These are phyloP conservation scores for Pseudotsuga menziesii DNA, from an alignment of 75 land plant genomes.

Conservation along the genomic window DNA sequence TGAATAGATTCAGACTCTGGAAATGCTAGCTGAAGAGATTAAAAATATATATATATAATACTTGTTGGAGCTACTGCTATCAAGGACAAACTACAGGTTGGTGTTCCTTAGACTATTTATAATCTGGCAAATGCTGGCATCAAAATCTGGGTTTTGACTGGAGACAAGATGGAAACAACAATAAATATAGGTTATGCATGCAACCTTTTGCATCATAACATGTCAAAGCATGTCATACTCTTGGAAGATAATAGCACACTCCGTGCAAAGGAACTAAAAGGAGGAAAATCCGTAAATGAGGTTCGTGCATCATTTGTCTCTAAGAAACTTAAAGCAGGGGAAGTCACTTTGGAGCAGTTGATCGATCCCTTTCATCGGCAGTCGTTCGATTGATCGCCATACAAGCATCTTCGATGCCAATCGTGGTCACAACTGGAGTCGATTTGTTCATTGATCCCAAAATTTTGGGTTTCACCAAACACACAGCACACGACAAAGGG, in stretches of 20 bases:
- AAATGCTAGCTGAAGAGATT: constrained; percentile 25
- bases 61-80: constrained; percentile 48
- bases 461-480: no score
- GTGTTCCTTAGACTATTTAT: constrained; percentile 23
- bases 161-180: constrained; percentile 35
- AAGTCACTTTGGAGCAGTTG: no score
- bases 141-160: constrained; percentile 35
- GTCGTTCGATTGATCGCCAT: no score
- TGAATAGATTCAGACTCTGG: not conserved
- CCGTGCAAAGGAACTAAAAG: not conserved
- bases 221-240: constrained; percentile 15
- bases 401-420: no score
- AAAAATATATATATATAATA: constrained; percentile 26
- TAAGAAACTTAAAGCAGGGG: no score
- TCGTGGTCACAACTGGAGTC: no score
- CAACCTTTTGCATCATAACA: constrained; percentile 21
- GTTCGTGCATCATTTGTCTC: no score
- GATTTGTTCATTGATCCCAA: no score
- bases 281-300: no score
- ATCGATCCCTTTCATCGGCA: no score
- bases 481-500: no score
- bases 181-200: constrained; percentile 33
- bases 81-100: constrained; percentile 41
- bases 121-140: constrained; percentile 25
- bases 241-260: constrained; percentile 6